phyloP scores from a whole-genome alignment of 2,329 filamentous ascomycete genomes.

The Fusarium cyanostomum region DNA sequence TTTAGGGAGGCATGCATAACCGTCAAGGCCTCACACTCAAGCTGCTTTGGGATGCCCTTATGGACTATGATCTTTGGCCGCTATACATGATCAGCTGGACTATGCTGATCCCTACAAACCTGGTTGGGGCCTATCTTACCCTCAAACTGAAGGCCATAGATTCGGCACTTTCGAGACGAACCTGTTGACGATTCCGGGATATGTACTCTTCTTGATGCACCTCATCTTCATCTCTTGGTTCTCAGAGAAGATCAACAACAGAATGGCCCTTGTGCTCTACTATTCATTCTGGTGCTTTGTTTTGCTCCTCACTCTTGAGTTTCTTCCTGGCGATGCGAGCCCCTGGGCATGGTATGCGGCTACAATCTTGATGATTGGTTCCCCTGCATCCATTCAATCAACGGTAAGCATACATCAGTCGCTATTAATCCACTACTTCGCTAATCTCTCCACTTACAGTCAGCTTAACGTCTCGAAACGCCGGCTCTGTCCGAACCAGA shows the following conservation, averaged over 20 bases:
- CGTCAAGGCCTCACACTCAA: slow-evolving; percentile 61
- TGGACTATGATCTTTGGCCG: slow-evolving; percentile 63
- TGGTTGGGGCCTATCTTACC: slow-evolving; percentile 55
- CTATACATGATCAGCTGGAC: slow-evolving; percentile 34
- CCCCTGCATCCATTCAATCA: slow-evolving; percentile 43
- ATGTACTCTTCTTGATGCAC: slow-evolving; percentile 51
- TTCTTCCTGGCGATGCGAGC: slow-evolving; percentile 39
- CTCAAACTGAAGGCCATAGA: slow-evolving; percentile 59
- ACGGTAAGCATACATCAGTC: neutral
- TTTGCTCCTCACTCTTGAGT: slow-evolving; percentile 58
- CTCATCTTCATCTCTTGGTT: slow-evolving; percentile 56
- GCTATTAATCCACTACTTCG: accelerated
- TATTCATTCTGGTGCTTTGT: slow-evolving; percentile 65
- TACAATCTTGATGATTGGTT: slow-evolving; percentile 48
- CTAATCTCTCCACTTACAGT: slow-evolving; percentile 49
- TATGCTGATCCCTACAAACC: slow-evolving; percentile 39
- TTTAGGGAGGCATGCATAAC: slow-evolving; percentile 65
- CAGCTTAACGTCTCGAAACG: slow-evolving; percentile 66
- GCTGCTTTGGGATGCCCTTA: slow-evolving; percentile 58
- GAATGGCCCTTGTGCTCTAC: slow-evolving; percentile 52
- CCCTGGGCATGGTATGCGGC: slow-evolving; percentile 48
- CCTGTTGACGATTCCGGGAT: slow-evolving; percentile 63
- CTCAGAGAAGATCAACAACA: slow-evolving; percentile 55
- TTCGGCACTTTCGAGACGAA: slow-evolving; percentile 65
- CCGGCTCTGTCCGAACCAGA: slow-evolving; percentile 66